Evolutionary conservation across 129 eudicot genomes (phyloP), one percentile per base, ranked within the genome.

Genomic region (Centella asiatica): DNA sequence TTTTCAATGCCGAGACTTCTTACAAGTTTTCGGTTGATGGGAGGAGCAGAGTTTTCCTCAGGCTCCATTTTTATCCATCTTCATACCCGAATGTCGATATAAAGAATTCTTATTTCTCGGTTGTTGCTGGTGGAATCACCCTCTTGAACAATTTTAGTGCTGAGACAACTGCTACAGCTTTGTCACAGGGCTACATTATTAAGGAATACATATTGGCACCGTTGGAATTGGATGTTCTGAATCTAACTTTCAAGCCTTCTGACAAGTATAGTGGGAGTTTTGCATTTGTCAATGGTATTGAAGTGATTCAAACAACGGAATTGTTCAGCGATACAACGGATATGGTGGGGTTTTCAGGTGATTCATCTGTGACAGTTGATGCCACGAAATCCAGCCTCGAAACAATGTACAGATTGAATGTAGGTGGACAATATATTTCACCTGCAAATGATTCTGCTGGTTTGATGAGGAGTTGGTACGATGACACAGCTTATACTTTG

Each of bases 211-310:
- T 73, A 1, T 57, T 84, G 22, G 76, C 86, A 1, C 78, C 95
- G 2, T 26, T 37, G 1, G 29, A 55, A 9, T 36, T 65, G 4
- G 73, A 80, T 39, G 60, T 62, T 0, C 55, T 88, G 29, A 75
- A 64, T 1, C 17, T 88, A 3, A 79, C 79, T 0, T 72, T 88
- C 65, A 82, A 68, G 72, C 90, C 96, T 4, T 65, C 77, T 1
- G 72, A 46, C 0, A 70, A 78, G 32, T 59, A 80, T 26, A 56
- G 29, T 11, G 64, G 44, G n/a, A 74, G 85, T 0, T 85, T 88
- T 31, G 94, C 90, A 0, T 88, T 85, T 6, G 74, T 88, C 44
- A 88, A 88, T 34, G 96, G 96, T 1, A 85, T 88, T 1, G 90
- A 88, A 65, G 57, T 88, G 28, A 75, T 85, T 4, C 29, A 80